These are phyloP conservation scores for Eucalyptus sideroxylon DNA, from an alignment of 345 rosid genomes.

Conservation along the genomic window DNA sequence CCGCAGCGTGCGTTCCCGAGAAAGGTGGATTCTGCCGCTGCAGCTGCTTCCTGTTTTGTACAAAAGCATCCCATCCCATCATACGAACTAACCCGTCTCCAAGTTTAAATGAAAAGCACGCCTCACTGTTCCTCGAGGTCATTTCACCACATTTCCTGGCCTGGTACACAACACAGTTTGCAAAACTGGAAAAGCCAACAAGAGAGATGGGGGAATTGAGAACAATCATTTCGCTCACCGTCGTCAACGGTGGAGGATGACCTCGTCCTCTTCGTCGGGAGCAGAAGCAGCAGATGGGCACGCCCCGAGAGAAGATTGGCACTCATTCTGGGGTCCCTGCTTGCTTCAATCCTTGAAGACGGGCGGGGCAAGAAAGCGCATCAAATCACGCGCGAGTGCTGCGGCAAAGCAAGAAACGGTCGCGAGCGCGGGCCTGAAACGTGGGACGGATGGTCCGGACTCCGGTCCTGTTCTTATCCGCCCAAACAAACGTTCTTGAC, in stretches of 20 bases:
- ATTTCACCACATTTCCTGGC: not conserved
- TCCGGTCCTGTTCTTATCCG: not conserved
- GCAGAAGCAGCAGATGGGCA: not conserved
- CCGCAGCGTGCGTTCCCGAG: not conserved
- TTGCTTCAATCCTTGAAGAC: not conserved
- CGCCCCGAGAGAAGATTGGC: not conserved
- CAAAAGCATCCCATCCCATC: conserved; percentile 21
- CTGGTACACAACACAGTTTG: not conserved
- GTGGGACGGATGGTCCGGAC: not conserved
- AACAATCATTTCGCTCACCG: conserved; percentile 14
- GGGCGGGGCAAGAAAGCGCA: not conserved
- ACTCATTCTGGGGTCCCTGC: not conserved
- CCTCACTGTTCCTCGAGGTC: not conserved
- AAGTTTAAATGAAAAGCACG: not conserved
- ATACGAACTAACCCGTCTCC: not conserved
- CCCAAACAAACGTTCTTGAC: not conserved
- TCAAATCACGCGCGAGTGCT: not conserved
- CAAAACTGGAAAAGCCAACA: not conserved
- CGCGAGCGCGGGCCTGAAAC: not conserved
- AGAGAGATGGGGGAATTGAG: not conserved
- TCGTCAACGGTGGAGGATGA: conserved; percentile 35
- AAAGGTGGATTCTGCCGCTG: not conserved
- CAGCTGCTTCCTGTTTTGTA: not conserved
- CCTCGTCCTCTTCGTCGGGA: conserved; percentile 11
- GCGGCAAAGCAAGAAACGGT: not conserved